Conservation (phyloP, 192 early-diverging fungal species). For the Chytriomyces sp. region DNA sequence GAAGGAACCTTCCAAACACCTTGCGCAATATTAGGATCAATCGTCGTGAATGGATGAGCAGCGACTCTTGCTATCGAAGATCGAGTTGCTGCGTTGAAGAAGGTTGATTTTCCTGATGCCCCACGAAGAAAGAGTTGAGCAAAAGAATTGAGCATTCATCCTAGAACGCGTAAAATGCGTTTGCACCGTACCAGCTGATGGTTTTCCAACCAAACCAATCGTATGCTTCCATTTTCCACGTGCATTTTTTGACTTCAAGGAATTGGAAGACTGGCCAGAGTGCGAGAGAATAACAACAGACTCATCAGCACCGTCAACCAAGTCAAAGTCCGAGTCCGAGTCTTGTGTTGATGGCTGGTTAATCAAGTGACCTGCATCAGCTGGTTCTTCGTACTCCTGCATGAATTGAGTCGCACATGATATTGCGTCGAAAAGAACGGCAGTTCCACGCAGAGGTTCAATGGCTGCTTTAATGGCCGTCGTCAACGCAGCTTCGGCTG, state of each 20-base stretch:
- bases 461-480: constrained; percentile 7
- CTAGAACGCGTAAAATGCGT: too few relatives aligned
- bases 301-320: not conserved
- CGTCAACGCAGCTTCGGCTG: constrained; percentile 1
- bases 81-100: constrained; percentile 39
- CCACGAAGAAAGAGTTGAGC: too few relatives aligned
- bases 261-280: not conserved
- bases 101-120: constrained; percentile 23
- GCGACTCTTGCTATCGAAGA: constrained; percentile 28
- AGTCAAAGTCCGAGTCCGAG: not conserved
- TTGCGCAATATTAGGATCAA: constrained; percentile 36
- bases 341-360: not conserved
- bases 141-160: too few relatives aligned
- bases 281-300: not conserved
- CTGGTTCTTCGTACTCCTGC: constrained; percentile 22
- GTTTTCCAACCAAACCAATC: constrained; percentile 40
- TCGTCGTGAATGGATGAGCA: constrained; percentile 39
- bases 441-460: constrained; percentile 4
- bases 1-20: constrained; percentile 26
- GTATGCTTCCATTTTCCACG: constrained; percentile 37
- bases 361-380: not conserved
- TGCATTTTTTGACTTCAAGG: constrained; percentile 34
- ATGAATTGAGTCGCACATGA: constrained; percentile 21
- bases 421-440: constrained; percentile 34
- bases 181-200: constrained; percentile 20